A percentile compares a stretch with the other conserved stretches of the same genome.
Evolutionary conservation across 2,329 filamentous ascomycete genomes (phyloP).

Genomic region (Ceratocystis ficicola): DNA sequence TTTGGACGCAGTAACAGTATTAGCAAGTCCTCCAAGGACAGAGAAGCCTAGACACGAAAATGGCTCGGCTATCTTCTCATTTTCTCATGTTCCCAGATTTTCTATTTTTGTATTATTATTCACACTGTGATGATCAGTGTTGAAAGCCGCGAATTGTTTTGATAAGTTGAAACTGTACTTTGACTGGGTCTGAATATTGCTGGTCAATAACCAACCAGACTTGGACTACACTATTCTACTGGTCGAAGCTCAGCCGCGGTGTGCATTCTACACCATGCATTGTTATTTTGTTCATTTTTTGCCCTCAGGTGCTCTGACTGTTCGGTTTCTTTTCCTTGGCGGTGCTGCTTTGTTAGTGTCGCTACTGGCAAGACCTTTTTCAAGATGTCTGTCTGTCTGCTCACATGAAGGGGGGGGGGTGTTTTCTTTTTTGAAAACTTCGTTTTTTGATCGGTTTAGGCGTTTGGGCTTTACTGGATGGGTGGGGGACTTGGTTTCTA

Average conservation of each 20-base stretch:
- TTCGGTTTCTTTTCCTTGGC: background rate
- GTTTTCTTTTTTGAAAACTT: background rate
- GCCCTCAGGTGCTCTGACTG: background rate
- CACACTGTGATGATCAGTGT: background rate
- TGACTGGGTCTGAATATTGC: background rate
- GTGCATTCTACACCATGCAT: background rate
- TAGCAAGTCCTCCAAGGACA: slow-evolving; percentile 14
- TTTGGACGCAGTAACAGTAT: slow-evolving; percentile 22
- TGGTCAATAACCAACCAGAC: background rate
- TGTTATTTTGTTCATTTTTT: too few relatives aligned
- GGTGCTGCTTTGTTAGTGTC: background rate
- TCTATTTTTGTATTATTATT: slow-evolving; percentile 13
- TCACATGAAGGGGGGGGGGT: too few relatives aligned
- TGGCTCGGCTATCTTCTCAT: background rate
- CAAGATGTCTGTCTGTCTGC: too few relatives aligned
- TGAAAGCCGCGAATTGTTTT: background rate
- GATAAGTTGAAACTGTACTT: too few relatives aligned
- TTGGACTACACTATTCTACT: background rate
- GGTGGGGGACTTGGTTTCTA: background rate
- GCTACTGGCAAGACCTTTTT: too few relatives aligned
- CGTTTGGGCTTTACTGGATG: background rate
- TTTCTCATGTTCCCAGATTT: background rate
- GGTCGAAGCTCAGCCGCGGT: background rate
- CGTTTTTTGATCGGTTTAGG: background rate
- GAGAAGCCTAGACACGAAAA: slow-evolving; percentile 1